Conservation (phyloP, 495 filamentous ascomycete genomes). For the Jackrogersella minutella region DNA sequence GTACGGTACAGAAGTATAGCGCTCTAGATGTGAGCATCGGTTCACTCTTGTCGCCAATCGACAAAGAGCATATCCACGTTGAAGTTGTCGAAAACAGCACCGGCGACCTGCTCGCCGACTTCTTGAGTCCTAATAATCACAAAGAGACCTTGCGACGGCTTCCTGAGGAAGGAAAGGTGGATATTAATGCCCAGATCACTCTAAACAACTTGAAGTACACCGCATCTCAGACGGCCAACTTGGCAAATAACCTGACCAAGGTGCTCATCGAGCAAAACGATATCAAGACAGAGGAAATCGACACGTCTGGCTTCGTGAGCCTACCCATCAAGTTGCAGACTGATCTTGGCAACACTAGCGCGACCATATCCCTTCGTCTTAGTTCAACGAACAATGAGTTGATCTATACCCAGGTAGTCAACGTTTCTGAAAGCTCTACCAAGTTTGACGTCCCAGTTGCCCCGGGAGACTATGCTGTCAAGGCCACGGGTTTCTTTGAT, state of each 20-base stretch:
- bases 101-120: neutral
- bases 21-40: slow-evolving; percentile 13
- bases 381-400: neutral
- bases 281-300: slow-evolving; percentile 1
- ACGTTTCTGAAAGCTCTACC: neutral
- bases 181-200: neutral
- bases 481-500: neutral
- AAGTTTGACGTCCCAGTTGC: neutral
- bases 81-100: neutral
- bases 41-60: neutral
- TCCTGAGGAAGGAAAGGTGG: neutral
- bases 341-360: neutral
- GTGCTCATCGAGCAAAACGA: neutral
- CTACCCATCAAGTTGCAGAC: neutral
- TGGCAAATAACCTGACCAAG: neutral
- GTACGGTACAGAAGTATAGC: neutral
- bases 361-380: neutral
- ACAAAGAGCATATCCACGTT: slow-evolving; percentile 1
- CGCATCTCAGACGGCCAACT: neutral
- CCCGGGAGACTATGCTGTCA: neutral
- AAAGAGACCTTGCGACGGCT: neutral
- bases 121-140: neutral
- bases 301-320: slow-evolving; percentile 4
- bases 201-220: slow-evolving; percentile 1
- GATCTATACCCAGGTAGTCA: neutral